phyloP scores from a whole-genome alignment of 495 filamentous ascomycete species.

The Thermothielavioides terrestris region DNA sequence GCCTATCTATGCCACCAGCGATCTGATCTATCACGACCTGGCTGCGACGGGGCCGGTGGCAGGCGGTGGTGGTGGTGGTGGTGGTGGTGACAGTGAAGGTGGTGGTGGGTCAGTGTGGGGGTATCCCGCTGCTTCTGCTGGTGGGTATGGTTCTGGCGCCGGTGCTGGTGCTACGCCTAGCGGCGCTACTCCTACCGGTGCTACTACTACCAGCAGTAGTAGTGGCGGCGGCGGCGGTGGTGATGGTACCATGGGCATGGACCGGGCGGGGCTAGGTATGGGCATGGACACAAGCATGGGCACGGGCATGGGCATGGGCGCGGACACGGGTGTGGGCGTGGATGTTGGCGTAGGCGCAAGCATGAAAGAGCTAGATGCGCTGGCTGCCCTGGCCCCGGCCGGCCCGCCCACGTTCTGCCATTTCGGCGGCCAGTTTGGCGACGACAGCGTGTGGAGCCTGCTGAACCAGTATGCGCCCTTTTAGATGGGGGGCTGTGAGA shows the following conservation, averaged over 20 bases:
- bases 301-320: slow-evolving; percentile 4
- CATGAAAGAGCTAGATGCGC: neutral
- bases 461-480: slow-evolving; percentile 37
- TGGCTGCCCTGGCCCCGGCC: no score
- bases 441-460: slow-evolving; percentile 46
- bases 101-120: no score
- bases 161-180: no score
- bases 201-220: neutral
- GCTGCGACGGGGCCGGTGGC: neutral
- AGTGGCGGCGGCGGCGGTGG: neutral
- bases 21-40: slow-evolving; percentile 46
- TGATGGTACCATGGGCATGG: neutral
- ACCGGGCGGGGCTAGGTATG: neutral
- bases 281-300: neutral
- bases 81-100: neutral
- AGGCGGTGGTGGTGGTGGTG: slow-evolving; percentile 22
- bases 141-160: no score
- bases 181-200: neutral
- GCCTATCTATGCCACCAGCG: slow-evolving; percentile 47
- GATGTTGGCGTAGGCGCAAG: neutral
- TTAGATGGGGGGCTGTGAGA: no score
- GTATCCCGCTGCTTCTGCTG: no score
- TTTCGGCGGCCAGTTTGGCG: slow-evolving; percentile 45
- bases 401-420: slow-evolving; percentile 1
- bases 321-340: slow-evolving; percentile 3